Evolutionary conservation across 1,139 yeast species (phyloP).

Genomic region (Debaryomycetaceae sp.): DNA sequence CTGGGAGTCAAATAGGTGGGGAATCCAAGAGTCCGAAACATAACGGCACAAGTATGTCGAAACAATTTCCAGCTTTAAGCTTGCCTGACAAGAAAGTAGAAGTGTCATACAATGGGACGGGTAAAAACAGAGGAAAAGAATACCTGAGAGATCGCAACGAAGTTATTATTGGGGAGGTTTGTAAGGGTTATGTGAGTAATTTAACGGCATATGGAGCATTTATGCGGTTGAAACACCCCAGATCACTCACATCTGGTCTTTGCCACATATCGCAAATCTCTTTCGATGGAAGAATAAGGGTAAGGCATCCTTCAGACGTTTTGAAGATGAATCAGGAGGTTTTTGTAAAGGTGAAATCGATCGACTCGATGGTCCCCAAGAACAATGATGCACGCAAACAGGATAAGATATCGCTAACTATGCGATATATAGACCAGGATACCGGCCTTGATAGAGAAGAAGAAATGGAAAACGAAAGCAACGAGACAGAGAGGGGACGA

Average conservation of each 20-base stretch:
- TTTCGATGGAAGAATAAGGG: constrained; percentile 38
- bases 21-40: not conserved
- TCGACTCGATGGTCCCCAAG: constrained; percentile 25
- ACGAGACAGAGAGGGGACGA: constrained; percentile 14
- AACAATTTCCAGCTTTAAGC: not conserved
- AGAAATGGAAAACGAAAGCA: constrained; percentile 22
- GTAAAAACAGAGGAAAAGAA: not conserved
- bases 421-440: constrained; percentile 73
- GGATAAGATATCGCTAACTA: constrained; percentile 53
- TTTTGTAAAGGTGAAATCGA: constrained; percentile 53
- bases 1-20: not conserved
- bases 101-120: not conserved
- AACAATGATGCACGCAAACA: constrained; percentile 11
- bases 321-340: constrained; percentile 59
- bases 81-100: not conserved
- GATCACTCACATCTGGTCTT: constrained; percentile 46
- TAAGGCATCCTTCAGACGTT: constrained; percentile 58
- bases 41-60: not conserved
- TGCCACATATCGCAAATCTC: constrained; percentile 76
- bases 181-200: constrained; percentile 58
- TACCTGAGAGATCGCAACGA: not conserved
- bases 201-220: constrained; percentile 78
- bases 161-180: constrained; percentile 34
- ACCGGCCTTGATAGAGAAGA: constrained; percentile 50
- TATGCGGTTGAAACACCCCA: constrained; percentile 35